A percentile compares a stretch with the other conserved stretches of the same genome.
Conservation (phyloP, 805 yeast species). For the Allodekkera sacchari region DNA sequence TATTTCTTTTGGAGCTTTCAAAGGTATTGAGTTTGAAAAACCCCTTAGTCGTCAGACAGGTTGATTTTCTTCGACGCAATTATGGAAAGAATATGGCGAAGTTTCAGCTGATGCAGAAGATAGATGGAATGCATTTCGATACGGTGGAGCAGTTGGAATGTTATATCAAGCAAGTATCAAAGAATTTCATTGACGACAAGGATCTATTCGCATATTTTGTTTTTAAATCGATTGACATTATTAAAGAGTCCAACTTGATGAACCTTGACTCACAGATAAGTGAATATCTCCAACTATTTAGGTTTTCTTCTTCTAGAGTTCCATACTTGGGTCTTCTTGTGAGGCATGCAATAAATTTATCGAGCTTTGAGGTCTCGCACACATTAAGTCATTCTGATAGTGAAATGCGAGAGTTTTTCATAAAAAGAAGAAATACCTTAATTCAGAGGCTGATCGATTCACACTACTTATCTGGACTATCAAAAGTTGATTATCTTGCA, state of each 20-base stretch:
- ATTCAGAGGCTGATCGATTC: not conserved
- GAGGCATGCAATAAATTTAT: too few species aligned
- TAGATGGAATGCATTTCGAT: constrained; percentile 3
- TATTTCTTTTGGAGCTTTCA: constrained; percentile 7
- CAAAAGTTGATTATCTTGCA: too few species aligned
- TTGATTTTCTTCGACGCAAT: constrained; percentile 5
- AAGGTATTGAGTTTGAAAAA: constrained; percentile 4
- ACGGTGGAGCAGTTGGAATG: not conserved
- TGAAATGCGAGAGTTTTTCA: too few species aligned
- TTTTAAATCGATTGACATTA: constrained; percentile 4
- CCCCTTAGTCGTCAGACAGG: constrained; percentile 7
- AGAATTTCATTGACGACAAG: constrained; percentile 1
- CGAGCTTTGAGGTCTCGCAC: too few species aligned
- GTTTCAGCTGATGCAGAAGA: constrained; percentile 5
- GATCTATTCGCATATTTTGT: constrained; percentile 1
- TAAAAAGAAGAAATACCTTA: not conserved
- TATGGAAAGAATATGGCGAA: not conserved
- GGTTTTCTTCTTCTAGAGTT: too few species aligned
- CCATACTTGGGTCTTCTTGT: too few species aligned
- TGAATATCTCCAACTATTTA: too few species aligned
- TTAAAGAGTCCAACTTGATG: constrained; percentile 1
- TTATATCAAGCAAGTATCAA: constrained; percentile 3
- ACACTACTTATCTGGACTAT: too few species aligned
- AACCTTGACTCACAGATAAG: not conserved
- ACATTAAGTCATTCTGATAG: too few species aligned